Conservation (phyloP, 345 rosid genomes). For the Eucalyptus decipiens region DNA sequence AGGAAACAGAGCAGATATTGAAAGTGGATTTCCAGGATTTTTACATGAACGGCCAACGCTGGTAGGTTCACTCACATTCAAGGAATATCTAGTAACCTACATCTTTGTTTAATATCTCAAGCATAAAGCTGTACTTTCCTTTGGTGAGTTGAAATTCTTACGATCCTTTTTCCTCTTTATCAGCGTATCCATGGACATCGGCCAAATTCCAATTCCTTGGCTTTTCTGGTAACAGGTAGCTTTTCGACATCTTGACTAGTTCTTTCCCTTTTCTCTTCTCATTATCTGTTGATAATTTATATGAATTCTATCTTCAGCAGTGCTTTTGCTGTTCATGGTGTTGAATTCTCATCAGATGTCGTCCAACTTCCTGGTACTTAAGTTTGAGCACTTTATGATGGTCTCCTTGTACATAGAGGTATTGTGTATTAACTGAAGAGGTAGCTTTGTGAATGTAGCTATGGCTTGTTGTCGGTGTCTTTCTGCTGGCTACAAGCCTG, state of each 20-base stretch:
- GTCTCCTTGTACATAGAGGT: neutral
- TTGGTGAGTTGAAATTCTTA: neutral
- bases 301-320: slow-evolving; percentile 27
- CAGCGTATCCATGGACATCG: slow-evolving; percentile 86
- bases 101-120: neutral
- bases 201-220: slow-evolving; percentile 74
- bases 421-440: neutral
- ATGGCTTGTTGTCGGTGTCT: slow-evolving; percentile 89
- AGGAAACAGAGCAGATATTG: slow-evolving; percentile 81
- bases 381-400: neutral
- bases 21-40: slow-evolving; percentile 56
- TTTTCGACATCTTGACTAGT: neutral
- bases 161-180: neutral
- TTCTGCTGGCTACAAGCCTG: slow-evolving; percentile 79
- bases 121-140: neutral
- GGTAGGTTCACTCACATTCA: slow-evolving; percentile 22
- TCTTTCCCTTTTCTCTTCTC: neutral
- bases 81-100: neutral
- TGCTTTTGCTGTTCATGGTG: slow-evolving; percentile 88
- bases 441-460: slow-evolving; percentile 32
- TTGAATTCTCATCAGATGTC: slow-evolving; percentile 92
- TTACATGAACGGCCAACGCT: slow-evolving; percentile 61
- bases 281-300: neutral
- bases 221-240: slow-evolving; percentile 87
- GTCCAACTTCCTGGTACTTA: slow-evolving; percentile 79